Evolutionary conservation across 805 yeast species (phyloP).

Genomic region (Cyberlindnera galapagoensis): DNA sequence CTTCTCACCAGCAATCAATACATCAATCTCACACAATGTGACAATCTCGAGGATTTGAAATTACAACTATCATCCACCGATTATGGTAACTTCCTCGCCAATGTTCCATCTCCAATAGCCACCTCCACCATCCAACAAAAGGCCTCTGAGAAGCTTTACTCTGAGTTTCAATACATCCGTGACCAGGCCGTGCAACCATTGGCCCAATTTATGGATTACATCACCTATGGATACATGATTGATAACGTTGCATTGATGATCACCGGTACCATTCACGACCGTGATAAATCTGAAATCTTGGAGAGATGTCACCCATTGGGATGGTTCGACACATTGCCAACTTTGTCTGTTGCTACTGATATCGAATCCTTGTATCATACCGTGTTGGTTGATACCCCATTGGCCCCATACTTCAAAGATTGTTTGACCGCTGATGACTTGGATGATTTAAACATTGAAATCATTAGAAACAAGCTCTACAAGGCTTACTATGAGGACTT

Average conservation of each 20-base stretch:
- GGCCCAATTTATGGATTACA: constrained; percentile 80
- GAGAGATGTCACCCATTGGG: constrained; percentile 95
- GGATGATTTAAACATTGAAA: constrained; percentile 93
- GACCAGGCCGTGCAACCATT: constrained; percentile 79
- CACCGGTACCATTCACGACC: constrained; percentile 93
- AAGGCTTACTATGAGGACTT: constrained; percentile 92
- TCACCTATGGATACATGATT: constrained; percentile 96
- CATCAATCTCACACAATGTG: constrained; percentile 92
- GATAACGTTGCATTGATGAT: constrained; percentile 95
- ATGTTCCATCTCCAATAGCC: constrained; percentile 75
- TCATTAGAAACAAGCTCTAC: constrained; percentile 85
- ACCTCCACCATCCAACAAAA: constrained; percentile 82
- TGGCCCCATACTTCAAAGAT: constrained; percentile 92
- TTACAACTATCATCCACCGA: constrained; percentile 93
- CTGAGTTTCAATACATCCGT: constrained; percentile 79
- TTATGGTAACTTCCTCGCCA: constrained; percentile 84
- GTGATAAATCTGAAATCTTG: constrained; percentile 84
- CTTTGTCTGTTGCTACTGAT: constrained; percentile 90
- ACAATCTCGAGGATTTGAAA: constrained; percentile 87
- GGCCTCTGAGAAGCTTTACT: constrained; percentile 66
- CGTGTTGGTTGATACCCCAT: constrained; percentile 92
- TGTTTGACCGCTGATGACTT: constrained; percentile 82
- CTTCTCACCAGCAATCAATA: constrained; percentile 74
- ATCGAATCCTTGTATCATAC: constrained; percentile 88
- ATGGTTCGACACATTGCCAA: constrained; percentile 97